Evolutionary conservation across 2,329 filamentous ascomycete genomes (phyloP), one percentile per base, ranked within the genome.

Genomic region (Ceratocystis destructans): DNA sequence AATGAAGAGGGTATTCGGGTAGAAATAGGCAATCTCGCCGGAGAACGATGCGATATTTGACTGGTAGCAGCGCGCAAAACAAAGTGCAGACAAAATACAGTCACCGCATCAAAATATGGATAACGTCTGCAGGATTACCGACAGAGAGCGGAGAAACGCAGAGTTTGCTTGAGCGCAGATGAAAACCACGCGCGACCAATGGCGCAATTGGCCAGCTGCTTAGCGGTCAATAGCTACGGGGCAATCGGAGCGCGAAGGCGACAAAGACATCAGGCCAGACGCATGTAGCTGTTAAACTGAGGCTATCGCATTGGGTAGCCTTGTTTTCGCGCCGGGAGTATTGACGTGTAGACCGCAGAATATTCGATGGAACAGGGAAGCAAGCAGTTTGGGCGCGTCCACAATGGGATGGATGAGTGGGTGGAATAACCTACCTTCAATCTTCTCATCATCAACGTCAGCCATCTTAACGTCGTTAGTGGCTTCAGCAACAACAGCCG

Each of bases 381-480:
- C 53, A 22, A 20, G 10, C 5, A n/a, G 41, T 31, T 22, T 22
- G 2, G 20, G 46, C 46, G 48, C n/a, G 44, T 37, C 5, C 25
- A 48, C 28, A n/a, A 63, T 63, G 12, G 37, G 12, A 41, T 41
- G 37, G 4, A 41, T 41, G 37, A 5, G 37, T 41, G 37, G 37
- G 37, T 41, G 37, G 37, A 41, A 41, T 48, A 5, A 44, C 66
- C 62, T 67, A 67, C 66, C 55, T 69, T 69, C 62, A 71, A 69
- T 65, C 70, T 71, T 64, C 69, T 68, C 69, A 70, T 61, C 64
- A 70, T 68, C 61, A 70, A 70, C 69, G 68, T 71, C 64, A 66
- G 69, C 46, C 69, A 70, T 44, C 71, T 72, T 64, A 71, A 72
- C 68, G 71, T 69, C 66, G 71, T 71, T 31, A 70, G 59, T 50